Percentiles rank a stretch among this genome's conserved stretches.
phyloP scores from a whole-genome alignment of 2,329 filamentous ascomycete genomes.

The Tolypocladium album region DNA sequence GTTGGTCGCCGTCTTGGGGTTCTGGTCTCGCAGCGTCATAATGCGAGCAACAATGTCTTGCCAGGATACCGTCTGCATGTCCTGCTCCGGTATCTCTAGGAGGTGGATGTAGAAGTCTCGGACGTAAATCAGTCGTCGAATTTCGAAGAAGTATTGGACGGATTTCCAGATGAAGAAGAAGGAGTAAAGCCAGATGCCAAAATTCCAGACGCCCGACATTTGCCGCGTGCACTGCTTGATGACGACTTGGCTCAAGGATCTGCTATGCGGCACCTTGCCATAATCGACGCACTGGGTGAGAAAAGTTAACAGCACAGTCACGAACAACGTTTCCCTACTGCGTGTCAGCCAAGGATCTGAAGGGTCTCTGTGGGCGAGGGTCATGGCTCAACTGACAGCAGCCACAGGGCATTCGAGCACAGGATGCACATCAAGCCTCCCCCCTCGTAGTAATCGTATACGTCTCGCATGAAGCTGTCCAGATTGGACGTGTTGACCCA shows the following conservation, averaged over 20 bases:
- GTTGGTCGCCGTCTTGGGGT: constrained; percentile 63
- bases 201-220: constrained; percentile 67
- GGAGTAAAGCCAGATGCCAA: constrained; percentile 73
- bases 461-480: constrained; percentile 73
- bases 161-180: constrained; percentile 79
- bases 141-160: constrained; percentile 62
- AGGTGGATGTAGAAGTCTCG: constrained; percentile 80
- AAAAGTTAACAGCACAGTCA: constrained; percentile 73
- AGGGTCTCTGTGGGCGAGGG: not conserved
- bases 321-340: constrained; percentile 64
- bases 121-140: constrained; percentile 63
- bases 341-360: constrained; percentile 1
- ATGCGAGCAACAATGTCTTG: constrained; percentile 79
- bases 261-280: constrained; percentile 56
- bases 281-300: constrained; percentile 83
- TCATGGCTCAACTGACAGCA: constrained; percentile 47
- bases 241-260: constrained; percentile 39
- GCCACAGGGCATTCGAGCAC: constrained; percentile 57
- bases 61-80: constrained; percentile 94
- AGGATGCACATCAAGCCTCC: constrained; percentile 81
- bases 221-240: constrained; percentile 64
- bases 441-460: constrained; percentile 78
- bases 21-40: constrained; percentile 74
- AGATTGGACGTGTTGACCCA: constrained; percentile 89
- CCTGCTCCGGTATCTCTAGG: constrained; percentile 67